These are phyloP conservation scores for Cucumis cinereus DNA, from an alignment of 306 rosid species.

Conservation along the genomic window DNA sequence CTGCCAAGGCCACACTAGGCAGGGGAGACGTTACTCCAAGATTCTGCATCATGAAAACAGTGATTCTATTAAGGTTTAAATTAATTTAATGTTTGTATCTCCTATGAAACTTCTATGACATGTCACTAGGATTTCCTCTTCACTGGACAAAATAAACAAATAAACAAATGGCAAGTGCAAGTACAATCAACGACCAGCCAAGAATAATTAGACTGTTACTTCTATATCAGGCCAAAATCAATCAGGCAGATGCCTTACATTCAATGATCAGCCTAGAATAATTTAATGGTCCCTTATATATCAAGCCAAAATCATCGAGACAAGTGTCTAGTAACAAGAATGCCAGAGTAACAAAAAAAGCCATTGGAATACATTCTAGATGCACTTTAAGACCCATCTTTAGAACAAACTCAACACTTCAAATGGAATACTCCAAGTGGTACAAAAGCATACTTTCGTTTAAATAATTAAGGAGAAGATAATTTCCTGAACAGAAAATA, in stretches of 20 bases:
- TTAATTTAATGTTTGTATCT: background rate
- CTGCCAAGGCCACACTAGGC: constrained; percentile 78
- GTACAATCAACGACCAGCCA: background rate
- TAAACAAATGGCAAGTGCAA: background rate
- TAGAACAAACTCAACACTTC: background rate
- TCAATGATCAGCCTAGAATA: background rate
- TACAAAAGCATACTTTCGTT: background rate
- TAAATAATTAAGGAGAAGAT: background rate
- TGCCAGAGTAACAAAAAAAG: background rate
- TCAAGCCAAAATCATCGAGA: background rate
- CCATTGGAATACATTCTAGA: background rate
- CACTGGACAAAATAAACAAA: background rate
- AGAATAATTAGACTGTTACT: background rate
- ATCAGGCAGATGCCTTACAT: background rate
- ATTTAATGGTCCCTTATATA: background rate
- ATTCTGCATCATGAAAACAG: constrained; percentile 39
- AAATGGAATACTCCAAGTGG: background rate
- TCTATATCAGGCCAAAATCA: background rate
- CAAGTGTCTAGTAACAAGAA: background rate
- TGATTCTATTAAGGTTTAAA: background rate
- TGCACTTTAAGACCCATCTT: background rate
- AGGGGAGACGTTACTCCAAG: constrained; percentile 59
- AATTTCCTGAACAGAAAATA: background rate
- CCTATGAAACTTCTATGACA: background rate
- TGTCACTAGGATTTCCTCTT: background rate